Evolutionary conservation across 108 stramenopile species (phyloP).

Genomic region (Craspedostauros australis): DNA sequence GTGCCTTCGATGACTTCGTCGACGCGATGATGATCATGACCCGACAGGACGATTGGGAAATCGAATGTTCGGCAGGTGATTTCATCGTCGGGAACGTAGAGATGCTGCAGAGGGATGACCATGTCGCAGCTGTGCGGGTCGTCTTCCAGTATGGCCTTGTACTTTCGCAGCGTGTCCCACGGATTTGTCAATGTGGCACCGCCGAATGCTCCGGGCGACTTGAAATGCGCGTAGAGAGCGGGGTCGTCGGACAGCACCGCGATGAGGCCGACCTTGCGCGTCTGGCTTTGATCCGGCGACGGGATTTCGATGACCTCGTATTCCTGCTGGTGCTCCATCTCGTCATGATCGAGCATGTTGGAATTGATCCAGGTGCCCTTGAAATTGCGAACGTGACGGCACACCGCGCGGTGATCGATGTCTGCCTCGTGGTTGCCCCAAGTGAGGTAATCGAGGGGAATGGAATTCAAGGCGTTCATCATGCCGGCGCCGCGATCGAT

Average conservation of each 20-base stretch:
- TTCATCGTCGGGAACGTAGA: slow-evolving; percentile 16
- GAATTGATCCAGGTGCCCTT: slow-evolving; percentile 22
- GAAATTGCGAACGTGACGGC: slow-evolving; percentile 4
- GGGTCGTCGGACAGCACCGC: slow-evolving; percentile 16
- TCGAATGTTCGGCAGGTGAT: slow-evolving; percentile 16
- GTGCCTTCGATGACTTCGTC: slow-evolving; percentile 21
- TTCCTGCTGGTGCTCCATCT: slow-evolving; percentile 8
- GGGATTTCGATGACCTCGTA: slow-evolving; percentile 13
- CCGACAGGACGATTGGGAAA: slow-evolving; percentile 22
- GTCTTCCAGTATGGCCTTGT: slow-evolving; percentile 11
- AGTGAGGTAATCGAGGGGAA: slow-evolving; percentile 13
- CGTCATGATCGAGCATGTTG: slow-evolving; percentile 32
- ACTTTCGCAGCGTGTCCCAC: slow-evolving; percentile 17
- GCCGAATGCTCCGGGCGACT: slow-evolving; percentile 16
- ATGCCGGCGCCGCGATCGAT: slow-evolving; percentile 24
- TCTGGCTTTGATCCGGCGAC: slow-evolving; percentile 5
- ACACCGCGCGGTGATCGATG: slow-evolving; percentile 13
- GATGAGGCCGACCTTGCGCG: slow-evolving; percentile 15
- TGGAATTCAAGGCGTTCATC: slow-evolving; percentile 11
- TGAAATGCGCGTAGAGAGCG: slow-evolving; percentile 14
- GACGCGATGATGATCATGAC: slow-evolving; percentile 32
- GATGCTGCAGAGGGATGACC: slow-evolving; percentile 23
- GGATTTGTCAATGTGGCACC: slow-evolving; percentile 19
- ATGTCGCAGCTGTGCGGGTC: slow-evolving; percentile 13
- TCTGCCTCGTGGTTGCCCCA: slow-evolving; percentile 38